Evolutionary conservation across 2,329 filamentous ascomycete genomes (phyloP).

Genomic region (Phaeophleospora eucalypticola): DNA sequence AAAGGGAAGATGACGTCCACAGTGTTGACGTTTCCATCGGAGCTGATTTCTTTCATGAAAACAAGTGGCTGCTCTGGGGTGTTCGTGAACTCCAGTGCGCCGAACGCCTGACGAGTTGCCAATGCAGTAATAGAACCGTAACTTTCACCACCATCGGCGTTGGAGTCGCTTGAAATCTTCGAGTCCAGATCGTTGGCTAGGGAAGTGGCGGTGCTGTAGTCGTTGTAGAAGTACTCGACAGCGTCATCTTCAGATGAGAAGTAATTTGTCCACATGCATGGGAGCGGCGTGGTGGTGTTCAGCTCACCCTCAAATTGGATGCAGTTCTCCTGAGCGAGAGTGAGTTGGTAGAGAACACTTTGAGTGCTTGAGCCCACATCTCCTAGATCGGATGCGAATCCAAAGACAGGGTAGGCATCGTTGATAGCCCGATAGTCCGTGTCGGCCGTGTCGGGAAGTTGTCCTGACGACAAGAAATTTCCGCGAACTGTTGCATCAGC

Average conservation of each 20-base stretch:
- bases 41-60: conserved; percentile 58
- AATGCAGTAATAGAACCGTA: conserved; percentile 50
- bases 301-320: conserved; percentile 44
- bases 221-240: conserved; percentile 47
- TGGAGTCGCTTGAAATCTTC: conserved; percentile 43
- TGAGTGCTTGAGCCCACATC: conserved; percentile 36
- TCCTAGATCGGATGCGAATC: conserved; percentile 49
- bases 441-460: conserved; percentile 43
- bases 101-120: conserved; percentile 50
- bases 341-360: conserved; percentile 48
- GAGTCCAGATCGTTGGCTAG: conserved; percentile 41
- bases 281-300: conserved; percentile 35
- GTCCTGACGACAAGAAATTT: conserved; percentile 40
- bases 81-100: conserved; percentile 47
- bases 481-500: conserved; percentile 44
- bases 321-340: conserved; percentile 48
- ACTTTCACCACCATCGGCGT: conserved; percentile 44
- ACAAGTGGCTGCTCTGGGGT: conserved; percentile 44
- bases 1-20: conserved; percentile 35
- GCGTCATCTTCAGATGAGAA: conserved; percentile 44
- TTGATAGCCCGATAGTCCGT: conserved; percentile 47
- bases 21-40: conserved; percentile 34
- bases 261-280: conserved; percentile 51
- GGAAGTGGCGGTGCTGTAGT: conserved; percentile 38
- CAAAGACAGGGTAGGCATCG: conserved; percentile 50